phyloP scores from a whole-genome alignment of 768 basidiomycete genomes.

The Dioszegia aurantiaca region DNA sequence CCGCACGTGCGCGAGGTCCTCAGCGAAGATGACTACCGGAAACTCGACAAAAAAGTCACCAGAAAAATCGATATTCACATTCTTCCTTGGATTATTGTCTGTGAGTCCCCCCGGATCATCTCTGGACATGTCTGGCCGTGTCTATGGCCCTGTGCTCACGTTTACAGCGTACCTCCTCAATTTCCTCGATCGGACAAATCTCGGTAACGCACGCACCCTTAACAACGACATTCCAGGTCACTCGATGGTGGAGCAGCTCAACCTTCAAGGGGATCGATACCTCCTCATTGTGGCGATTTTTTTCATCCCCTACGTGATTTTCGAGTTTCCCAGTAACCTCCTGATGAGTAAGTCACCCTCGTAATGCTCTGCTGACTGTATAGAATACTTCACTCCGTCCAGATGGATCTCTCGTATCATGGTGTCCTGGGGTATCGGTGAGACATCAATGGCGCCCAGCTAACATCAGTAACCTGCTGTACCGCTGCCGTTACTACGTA shows the following conservation, averaged over 20 bases:
- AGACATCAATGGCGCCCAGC: neutral
- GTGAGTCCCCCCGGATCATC: slow-evolving; percentile 14
- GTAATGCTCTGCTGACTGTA: neutral
- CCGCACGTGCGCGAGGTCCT: too few species aligned
- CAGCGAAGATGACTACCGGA: neutral
- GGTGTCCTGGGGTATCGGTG: slow-evolving; percentile 35
- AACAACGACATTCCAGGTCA: slow-evolving; percentile 39
- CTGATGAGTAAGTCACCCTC: slow-evolving; percentile 11
- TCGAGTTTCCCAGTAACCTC: slow-evolving; percentile 36
- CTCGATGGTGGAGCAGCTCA: slow-evolving; percentile 31
- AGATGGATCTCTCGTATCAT: slow-evolving; percentile 39
- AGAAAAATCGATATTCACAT: slow-evolving; percentile 16
- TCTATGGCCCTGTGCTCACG: neutral
- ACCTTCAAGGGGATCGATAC: slow-evolving; percentile 31
- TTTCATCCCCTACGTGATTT: slow-evolving; percentile 38
- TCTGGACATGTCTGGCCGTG: neutral
- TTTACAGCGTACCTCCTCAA: too few species aligned
- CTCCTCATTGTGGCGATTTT: slow-evolving; percentile 37
- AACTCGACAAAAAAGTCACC: slow-evolving; percentile 11
- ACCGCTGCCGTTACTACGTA: slow-evolving; percentile 40
- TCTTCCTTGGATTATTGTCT: slow-evolving; percentile 15
- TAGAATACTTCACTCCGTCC: slow-evolving; percentile 28
- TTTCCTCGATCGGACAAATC: slow-evolving; percentile 9
- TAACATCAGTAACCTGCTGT: slow-evolving; percentile 28
- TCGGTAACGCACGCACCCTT: slow-evolving; percentile 26